Evolutionary conservation across 371 early-diverging fungal species (phyloP), one percentile per base, ranked within the genome.

Genomic region (Umbelopsis sp.): DNA sequence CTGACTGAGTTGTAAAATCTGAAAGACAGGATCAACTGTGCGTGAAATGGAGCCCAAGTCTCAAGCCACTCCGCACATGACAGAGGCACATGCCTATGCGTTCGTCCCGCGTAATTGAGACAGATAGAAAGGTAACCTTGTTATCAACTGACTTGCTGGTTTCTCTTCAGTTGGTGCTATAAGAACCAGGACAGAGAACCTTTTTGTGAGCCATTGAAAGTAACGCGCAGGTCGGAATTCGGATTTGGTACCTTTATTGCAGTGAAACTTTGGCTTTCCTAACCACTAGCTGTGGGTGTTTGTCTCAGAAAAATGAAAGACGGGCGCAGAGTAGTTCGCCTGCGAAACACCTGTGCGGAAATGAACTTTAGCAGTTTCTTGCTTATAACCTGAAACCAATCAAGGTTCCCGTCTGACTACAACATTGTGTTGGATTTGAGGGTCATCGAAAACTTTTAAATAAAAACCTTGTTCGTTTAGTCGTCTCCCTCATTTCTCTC

Each of bases 31-130:
- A 57, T 57, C 35, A 57, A 35, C 57, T 18, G 57, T 35, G 57
- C 35, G 57, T 29, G 57, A 35, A 57, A 35, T 35, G 35, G 35
- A 12, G 35, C 18, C 18, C 35, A 57, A 57, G 57, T 57, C 57
- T 57, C 57, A 57, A 57, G 57, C 57, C 57, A 57, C 57, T 57
- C 57, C 57, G 57, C 57, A 57, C 57, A 57, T 57, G 57, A 57
- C 57, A 57, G 35, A 35, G 35, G 29, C 57, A 57, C 48, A 48
- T 48, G 48, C 48, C 48, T 57, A 35, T 57, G 53, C 32, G 57
- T 57, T 22, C 22, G 22, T 22, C 22, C 52, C 24, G 41, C 57
- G 16, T 57, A 57, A 38, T 35, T 35, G 35, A 57, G 35, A 35
- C 35, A 57, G 29, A 51, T 41, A 41, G 41, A 10, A 41, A 41